Percentiles rank a stretch among this genome's conserved stretches.
phyloP scores from a whole-genome alignment of 495 filamentous ascomycete genomes.

The Penicillium longicatenatum region DNA sequence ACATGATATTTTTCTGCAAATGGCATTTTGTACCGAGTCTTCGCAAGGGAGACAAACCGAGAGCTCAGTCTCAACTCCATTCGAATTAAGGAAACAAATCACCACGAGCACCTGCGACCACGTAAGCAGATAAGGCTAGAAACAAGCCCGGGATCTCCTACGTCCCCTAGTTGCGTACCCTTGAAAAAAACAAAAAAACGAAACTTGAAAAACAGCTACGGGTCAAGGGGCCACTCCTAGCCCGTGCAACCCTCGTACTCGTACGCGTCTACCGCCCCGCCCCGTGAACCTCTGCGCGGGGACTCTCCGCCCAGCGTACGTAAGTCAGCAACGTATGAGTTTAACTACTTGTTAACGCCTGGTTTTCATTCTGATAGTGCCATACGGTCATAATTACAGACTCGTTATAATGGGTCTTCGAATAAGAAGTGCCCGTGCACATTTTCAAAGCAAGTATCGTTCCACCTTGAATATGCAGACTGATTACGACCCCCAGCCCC shows the following conservation, averaged over 20 bases:
- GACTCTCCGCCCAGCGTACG: slow-evolving; percentile 25
- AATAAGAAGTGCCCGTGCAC: not conserved
- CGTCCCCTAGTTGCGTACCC: not conserved
- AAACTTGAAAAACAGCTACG: not conserved
- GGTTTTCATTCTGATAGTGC: not conserved
- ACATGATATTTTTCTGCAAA: not conserved
- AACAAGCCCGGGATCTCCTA: not conserved
- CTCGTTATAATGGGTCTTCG: not conserved
- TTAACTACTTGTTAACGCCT: not conserved
- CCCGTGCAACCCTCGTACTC: slow-evolving; percentile 30
- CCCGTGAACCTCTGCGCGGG: slow-evolving; percentile 19
- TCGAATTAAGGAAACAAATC: not conserved
- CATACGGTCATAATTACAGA: not conserved
- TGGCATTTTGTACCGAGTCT: not conserved
- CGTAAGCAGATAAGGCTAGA: not conserved
- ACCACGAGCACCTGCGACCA: not conserved
- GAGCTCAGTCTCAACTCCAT: not conserved
- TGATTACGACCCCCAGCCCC: not conserved
- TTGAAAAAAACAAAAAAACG: not conserved
- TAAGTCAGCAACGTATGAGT: slow-evolving; percentile 20
- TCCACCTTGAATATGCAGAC: not conserved
- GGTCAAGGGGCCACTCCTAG: slow-evolving; percentile 6
- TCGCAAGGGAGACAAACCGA: not conserved
- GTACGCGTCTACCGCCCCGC: slow-evolving; percentile 32
- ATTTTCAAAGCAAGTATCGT: not conserved